Base-by-base conservation (phyloP, 495 filamentous ascomycete genomes). In the Choiromyces venosus region DNA sequence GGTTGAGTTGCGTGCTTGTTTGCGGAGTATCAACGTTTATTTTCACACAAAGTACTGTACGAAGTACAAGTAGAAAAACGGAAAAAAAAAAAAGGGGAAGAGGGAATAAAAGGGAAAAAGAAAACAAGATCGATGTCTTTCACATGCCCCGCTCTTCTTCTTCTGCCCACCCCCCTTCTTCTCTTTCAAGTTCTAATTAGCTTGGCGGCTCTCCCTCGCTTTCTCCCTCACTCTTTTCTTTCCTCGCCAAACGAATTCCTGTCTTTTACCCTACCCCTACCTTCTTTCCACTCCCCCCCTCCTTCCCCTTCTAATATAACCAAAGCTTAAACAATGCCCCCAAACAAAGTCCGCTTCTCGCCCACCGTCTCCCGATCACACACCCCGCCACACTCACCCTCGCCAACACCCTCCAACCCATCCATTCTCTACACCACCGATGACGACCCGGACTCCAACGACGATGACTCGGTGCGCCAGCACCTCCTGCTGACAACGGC, bases 361-460 rank as follows among this genome's bases (percentile, higher is more conserved):
- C 74, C 75, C 19, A 74, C 75, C 39, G 73, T 77, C 61, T 77
- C 74, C 14, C 75, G 75, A 12, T 72, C 73, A 3, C 75, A 76
- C 73, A 1, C 74, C 73, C n/a, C 69, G 68, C 66, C 52, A 65
- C 52, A 69, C 73, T 73, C 65, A 12, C 46, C 21, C 39, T 16
- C 52, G 61, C 12, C 64, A 67, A 35, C 40, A 6, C 29, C 73
- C 71, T 21, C 69, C 68, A 52, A 37, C 70, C 14, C 69, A 65
- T 65, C 73, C 67, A 37, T 37, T 61, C 1, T 46, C 75, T 33
- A 46, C 71, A 35, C 65, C 75, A 36, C 71, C 71, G 52, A 36
- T 64, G 37, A 12, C 35, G 6, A 52, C 46, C 6, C 25, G 39
- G n/a, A 40, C 37, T 16, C 64, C 68, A 21, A 56, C 64, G 37